Evolutionary conservation across 2,329 filamentous ascomycete species (phyloP), one percentile per base, ranked within the genome.

Genomic region (Botrytis fragariae): DNA sequence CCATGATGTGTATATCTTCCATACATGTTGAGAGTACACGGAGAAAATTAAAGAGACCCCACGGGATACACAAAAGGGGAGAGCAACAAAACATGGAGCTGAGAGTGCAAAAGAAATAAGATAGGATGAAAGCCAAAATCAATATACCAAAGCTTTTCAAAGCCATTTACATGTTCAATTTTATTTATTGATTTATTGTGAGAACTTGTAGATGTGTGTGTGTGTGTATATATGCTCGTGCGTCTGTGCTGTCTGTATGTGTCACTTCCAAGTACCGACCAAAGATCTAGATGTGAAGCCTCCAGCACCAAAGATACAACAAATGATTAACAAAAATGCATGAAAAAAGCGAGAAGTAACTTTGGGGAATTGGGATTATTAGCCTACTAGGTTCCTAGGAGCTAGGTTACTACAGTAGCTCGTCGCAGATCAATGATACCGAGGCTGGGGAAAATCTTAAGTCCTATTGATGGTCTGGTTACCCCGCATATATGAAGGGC

Each of bases 1-100:
- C 64, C 32, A 68, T 39, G 64, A 68, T 68, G 64, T 68, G 64
- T 57, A 68, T 42, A 68, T 68, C 32, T 68, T 68, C 35, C 20
- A 68, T 68, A 48, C 48, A 37, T 68, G 64, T 54, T 57, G 25
- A 68, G 45, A 68, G 48, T 20, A 32, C n/a, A 54, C 48, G 25
- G 48, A 20, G 61, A 64, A 64, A 32, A 39, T 22, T 32, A 44
- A 63, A 44, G 61, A 44, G n/a, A 45, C 39, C 39, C 29, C 16
- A 10, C n/a, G 37, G 61, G 18, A 63, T 63, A 37, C 61, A 29
- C 61, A 22, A 44, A 44, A 45, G 61, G 8, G n/a, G 44, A 51
- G 63, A 37, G 48, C n/a, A 68, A 54, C 35, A 20, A 54, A 54
- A 68, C 44, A 39, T 18, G 29, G 35, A 57, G 45, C 61, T 64